These are phyloP conservation scores for Trichophyton rubrum DNA, from an alignment of 2,329 filamentous ascomycete species.

Conservation along the genomic window DNA sequence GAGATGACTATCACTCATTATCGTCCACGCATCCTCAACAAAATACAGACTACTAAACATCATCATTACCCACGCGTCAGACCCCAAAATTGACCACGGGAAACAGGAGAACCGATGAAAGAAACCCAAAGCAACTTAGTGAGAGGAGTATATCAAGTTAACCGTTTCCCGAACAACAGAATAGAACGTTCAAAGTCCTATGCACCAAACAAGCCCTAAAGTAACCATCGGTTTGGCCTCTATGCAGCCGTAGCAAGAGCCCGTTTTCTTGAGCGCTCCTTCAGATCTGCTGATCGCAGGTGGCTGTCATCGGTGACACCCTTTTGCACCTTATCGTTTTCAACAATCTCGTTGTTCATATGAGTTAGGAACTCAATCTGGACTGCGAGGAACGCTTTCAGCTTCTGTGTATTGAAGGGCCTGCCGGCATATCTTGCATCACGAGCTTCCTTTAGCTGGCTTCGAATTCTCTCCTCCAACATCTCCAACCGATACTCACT, in stretches of 20 bases:
- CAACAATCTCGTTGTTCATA: slow-evolving; percentile 31
- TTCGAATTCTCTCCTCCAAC: slow-evolving; percentile 45
- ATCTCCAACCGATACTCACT: slow-evolving; percentile 51
- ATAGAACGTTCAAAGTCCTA: not conserved
- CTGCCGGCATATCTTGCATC: slow-evolving; percentile 24
- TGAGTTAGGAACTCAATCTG: slow-evolving; percentile 24
- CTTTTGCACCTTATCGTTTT: slow-evolving; percentile 28
- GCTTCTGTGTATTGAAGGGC: slow-evolving; percentile 20
- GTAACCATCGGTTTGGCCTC: not conserved
- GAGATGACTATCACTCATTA: not conserved
- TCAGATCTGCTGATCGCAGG: slow-evolving; percentile 27
- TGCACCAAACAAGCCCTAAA: not conserved
- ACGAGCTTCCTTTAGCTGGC: slow-evolving; percentile 29
- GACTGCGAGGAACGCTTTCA: slow-evolving; percentile 19
- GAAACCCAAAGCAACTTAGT: not conserved
- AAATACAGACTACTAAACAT: not conserved
- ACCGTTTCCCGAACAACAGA: not conserved
- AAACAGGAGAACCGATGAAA: not conserved
- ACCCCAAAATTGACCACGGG: not conserved
- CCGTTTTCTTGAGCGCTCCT: slow-evolving; percentile 19
- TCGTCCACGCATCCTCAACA: not conserved
- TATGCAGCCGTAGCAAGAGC: slow-evolving; percentile 8
- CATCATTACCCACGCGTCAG: not conserved
- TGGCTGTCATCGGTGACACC: slow-evolving; percentile 27
- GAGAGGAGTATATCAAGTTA: not conserved